Evolutionary conservation across 2,329 filamentous ascomycete species (phyloP).

Genomic region (Calcarisporium arbuscula): DNA sequence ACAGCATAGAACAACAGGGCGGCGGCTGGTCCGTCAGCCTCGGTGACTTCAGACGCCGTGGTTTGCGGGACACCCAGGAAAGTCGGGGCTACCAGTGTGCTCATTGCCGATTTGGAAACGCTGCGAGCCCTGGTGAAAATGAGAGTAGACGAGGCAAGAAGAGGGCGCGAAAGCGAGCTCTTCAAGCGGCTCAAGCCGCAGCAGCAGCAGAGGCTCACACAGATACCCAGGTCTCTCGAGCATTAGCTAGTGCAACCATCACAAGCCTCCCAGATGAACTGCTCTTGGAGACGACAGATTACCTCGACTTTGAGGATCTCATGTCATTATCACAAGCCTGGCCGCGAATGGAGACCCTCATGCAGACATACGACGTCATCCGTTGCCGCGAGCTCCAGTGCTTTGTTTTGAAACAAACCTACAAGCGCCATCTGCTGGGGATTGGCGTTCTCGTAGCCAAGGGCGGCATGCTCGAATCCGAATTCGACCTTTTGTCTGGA

Average conservation of each 20-base stretch:
- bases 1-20: constrained; percentile 34
- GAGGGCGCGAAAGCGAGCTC: no score
- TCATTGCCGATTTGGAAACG: neutral
- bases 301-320: constrained; percentile 29
- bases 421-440: constrained; percentile 31
- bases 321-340: constrained; percentile 29
- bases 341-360: constrained; percentile 24
- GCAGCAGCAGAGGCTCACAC: neutral
- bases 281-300: constrained; percentile 26
- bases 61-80: neutral
- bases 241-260: constrained; percentile 11
- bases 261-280: constrained; percentile 33
- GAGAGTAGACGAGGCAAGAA: no score
- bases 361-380: constrained; percentile 28
- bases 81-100: neutral
- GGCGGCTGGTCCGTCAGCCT: constrained; percentile 18
- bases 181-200: no score
- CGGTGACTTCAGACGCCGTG: constrained; percentile 10
- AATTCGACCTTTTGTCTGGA: constrained; percentile 42
- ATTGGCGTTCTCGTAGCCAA: constrained; percentile 29
- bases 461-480: constrained; percentile 30
- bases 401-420: constrained; percentile 37
- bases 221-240: neutral
- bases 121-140: no score
- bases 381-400: constrained; percentile 39